Evolutionary conservation across 2,329 filamentous ascomycete genomes (phyloP).

Genomic region (Ploettnerulaceae sp.): DNA sequence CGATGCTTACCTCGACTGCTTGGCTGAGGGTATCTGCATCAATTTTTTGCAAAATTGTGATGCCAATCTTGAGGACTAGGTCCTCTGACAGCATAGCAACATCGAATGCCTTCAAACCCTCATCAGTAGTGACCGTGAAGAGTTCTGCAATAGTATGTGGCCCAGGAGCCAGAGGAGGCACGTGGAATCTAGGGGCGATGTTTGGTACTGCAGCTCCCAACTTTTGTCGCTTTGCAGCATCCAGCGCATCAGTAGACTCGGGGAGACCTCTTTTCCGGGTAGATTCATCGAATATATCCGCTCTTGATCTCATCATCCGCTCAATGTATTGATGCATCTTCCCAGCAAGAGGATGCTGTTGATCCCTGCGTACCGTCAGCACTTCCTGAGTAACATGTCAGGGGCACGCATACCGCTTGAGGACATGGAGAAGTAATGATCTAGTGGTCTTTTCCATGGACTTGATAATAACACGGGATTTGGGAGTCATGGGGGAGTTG

Average conservation of each 20-base stretch:
- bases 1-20: slow-evolving; percentile 63
- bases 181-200: slow-evolving; percentile 22
- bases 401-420: slow-evolving; percentile 58
- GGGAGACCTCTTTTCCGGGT: slow-evolving; percentile 70
- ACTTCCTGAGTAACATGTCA: slow-evolving; percentile 7
- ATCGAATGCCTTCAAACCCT: slow-evolving; percentile 72
- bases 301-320: slow-evolving; percentile 69
- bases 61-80: slow-evolving; percentile 74
- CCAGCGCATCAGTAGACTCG: slow-evolving; percentile 67
- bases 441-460: slow-evolving; percentile 94
- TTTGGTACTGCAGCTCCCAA: slow-evolving; percentile 47
- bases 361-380: slow-evolving; percentile 55
- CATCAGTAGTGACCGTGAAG: slow-evolving; percentile 77
- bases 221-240: slow-evolving; percentile 76
- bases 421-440: slow-evolving; percentile 75
- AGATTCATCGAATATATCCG: slow-evolving; percentile 74
- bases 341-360: slow-evolving; percentile 66
- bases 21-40: slow-evolving; percentile 64
- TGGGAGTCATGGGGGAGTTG: slow-evolving; percentile 70
- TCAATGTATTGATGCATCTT: slow-evolving; percentile 88
- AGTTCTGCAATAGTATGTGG: slow-evolving; percentile 76
- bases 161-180: slow-evolving; percentile 69
- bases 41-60: slow-evolving; percentile 69
- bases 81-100: slow-evolving; percentile 72
- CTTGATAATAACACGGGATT: slow-evolving; percentile 74